Base-by-base conservation (phyloP, 371 early-diverging fungal species). In the Cokeromyces recurvatus region DNA sequence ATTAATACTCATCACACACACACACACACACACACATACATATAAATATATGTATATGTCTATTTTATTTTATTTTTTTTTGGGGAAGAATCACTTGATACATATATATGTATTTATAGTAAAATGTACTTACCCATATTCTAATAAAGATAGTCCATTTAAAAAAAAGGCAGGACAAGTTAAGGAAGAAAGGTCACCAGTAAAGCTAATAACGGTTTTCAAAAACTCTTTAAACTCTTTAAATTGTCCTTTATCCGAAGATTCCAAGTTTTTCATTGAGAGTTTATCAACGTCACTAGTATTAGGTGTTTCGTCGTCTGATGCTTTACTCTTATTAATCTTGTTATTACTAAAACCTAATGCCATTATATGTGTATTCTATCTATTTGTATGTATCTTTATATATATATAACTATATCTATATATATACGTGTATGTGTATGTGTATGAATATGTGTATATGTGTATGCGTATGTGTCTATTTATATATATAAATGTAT, bases 111-210 rank as follows among this genome's bases (percentile, higher is more conserved):
- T 27, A 7, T 27, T 27, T 7, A 27, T 27, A 27, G 5, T 27
- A 16, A 31, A 45, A 25, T 19, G 10, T 4, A 34, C 35, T 61
- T 78, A 82, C 85, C 85, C 82, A 62, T 90, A 90, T 65, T 90
- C 90, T 10, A 86, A 70, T 36, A 90, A 61, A 31, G 86, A 85
- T 22, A 83, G 69, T 25, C 87, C 86, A 48, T 78, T 86, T 37
- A 90, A 67, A 32, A 88, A 71, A 57, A 88, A 88, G 2, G 87
- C 79, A 45, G 90, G 90, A 58, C 87, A 86, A 11, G 89, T 87
- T 34, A 90, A 66, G 15, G 81, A 74, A 17, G 86, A 85, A 34
- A 90, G 77, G 59, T 90, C 90, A 24, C 90, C 90, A 1, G 89
- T 87, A 46, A 88, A 88, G 44, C 84, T 81, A 25, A 83, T 78